Conservation (phyloP, 2,329 filamentous ascomycete species). For the Penicillium polonicum region DNA sequence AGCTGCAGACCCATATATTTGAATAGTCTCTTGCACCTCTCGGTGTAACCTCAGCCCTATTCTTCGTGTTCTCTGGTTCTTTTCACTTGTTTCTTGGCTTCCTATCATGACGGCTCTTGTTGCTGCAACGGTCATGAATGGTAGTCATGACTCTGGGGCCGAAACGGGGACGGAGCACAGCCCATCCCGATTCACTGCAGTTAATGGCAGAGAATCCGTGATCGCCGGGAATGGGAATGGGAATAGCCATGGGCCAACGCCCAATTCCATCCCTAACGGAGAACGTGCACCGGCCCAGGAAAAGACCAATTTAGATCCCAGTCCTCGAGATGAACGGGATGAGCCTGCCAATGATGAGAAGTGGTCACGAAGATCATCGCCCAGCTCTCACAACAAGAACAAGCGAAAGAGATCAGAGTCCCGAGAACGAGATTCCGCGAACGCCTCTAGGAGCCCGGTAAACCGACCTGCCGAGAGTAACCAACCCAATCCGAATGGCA, state of each 20-base stretch:
- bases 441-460: constrained; percentile 38
- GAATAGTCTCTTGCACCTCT: not conserved
- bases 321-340: constrained; percentile 5
- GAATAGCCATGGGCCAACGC: not conserved
- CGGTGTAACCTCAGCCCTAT: constrained; percentile 1
- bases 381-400: constrained; percentile 51
- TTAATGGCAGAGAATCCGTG: constrained; percentile 42
- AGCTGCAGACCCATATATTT: not conserved
- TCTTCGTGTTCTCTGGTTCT: not conserved
- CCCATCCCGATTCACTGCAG: constrained; percentile 47
- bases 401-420: constrained; percentile 68
- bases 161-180: constrained; percentile 42
- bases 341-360: constrained; percentile 20
- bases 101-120: constrained; percentile 38
- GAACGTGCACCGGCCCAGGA: constrained; percentile 1
- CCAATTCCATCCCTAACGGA: not conserved
- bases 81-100: constrained; percentile 3
- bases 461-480: constrained; percentile 32
- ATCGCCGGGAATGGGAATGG: constrained; percentile 4
- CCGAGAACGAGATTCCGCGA: constrained; percentile 46
- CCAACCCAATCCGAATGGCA: constrained; percentile 23
- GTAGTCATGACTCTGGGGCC: constrained; percentile 33
- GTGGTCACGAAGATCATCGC: constrained; percentile 27
- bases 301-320: constrained; percentile 7
- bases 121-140: constrained; percentile 33